Base-by-base conservation (phyloP, 176 grass and related monocot species). In the Pharus latifolius region DNA sequence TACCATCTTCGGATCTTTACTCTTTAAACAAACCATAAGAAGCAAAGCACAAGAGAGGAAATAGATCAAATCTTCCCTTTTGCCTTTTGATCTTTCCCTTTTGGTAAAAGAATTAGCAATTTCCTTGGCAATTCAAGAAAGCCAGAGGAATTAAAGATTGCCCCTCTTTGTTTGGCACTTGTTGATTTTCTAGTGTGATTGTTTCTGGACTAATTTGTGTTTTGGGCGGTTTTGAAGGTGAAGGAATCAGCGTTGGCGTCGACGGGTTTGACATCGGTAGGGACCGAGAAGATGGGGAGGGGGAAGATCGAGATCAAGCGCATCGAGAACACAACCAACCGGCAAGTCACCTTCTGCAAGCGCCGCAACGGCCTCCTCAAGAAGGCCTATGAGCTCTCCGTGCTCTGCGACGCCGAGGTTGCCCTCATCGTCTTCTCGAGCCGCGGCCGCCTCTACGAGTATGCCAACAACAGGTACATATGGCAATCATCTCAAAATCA, bases 321-420 rank as follows among this genome's bases (percentile, higher is more conserved):
- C 58, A 91, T 91, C 64, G 88, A 91, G 65, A 91, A 91, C 83
- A 86, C 88, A 23, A 86, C 88, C 3, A 91, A 91, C 75, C 64
- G 88, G 58, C 88, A 91, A 70, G 88, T 91, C 2, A 91, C 88
- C 79, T 91, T 91, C 88, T 91, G 88, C 79, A 91, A 91, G 83
- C 88, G 88, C 79, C 88, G 88, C 50, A 91, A 76, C 46, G 83
- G 88, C 23, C 88, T 91, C 6, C 88, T 91, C 45, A 91, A 91
- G 83, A 91, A 91, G 83, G 88, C 88, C 20, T 91, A 91, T 15
- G 88, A 91, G 76, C 80, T 90, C 23, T 90, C 87, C 6, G 78
- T 89, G 60, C 73, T 89, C 40, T 89, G 87, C 27, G 87, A 89
- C 20, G 87, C 87, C 16, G 87, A 90, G 79, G 58, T 90, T 15